A percentile compares a stretch with the other conserved stretches of the same genome.
phyloP scores from a whole-genome alignment of 148 eudicot genomes.

The Camellia japonica region DNA sequence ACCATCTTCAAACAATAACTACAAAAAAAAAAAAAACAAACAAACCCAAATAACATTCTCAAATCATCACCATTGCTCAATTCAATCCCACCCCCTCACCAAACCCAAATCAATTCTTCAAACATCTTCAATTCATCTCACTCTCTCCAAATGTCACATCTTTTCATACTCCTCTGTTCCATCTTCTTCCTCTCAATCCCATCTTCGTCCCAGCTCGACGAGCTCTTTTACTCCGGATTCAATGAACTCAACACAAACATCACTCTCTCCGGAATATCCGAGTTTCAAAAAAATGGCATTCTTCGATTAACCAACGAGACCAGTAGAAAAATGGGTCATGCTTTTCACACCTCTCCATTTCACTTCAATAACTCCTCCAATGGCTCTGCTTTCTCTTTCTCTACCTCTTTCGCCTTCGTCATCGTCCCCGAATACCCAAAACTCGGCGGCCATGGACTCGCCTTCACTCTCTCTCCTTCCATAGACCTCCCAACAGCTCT shows the following conservation, averaged over 20 bases:
- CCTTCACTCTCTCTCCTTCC: constrained; percentile 35
- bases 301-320: constrained; percentile 36
- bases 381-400: constrained; percentile 29
- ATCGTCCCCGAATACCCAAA: constrained; percentile 39
- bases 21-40: too few species aligned
- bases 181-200: constrained; percentile 13
- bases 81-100: too few species aligned
- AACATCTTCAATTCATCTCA: too few species aligned
- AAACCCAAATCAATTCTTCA: too few species aligned
- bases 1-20: too few species aligned
- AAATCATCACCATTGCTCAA: too few species aligned
- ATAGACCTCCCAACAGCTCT: constrained; percentile 7
- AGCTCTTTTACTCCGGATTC: constrained; percentile 8
- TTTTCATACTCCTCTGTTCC: constrained; percentile 3
- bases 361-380: constrained; percentile 22
- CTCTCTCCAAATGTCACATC: not conserved
- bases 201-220: constrained; percentile 16
- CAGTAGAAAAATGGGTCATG: constrained; percentile 32
- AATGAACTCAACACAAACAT: constrained; percentile 8
- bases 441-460: constrained; percentile 58
- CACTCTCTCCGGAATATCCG: constrained; percentile 21
- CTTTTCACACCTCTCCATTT: constrained; percentile 28
- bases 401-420: constrained; percentile 42
- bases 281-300: constrained; percentile 22
- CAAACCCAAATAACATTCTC: too few species aligned